phyloP scores from a whole-genome alignment of 1,284 basidiomycete genomes.

The Leccinum pseudoinsigne region DNA sequence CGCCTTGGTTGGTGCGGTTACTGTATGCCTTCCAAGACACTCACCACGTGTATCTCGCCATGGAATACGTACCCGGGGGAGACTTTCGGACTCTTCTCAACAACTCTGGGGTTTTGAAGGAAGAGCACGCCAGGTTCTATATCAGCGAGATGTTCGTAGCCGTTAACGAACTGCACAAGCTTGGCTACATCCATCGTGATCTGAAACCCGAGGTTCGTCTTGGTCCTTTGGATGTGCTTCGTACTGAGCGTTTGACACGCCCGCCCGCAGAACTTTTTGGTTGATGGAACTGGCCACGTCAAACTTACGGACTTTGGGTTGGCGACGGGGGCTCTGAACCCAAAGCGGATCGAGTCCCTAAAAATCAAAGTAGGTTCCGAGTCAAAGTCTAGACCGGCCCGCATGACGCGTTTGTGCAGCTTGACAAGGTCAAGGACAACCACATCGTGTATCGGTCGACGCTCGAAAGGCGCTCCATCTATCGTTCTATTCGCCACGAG shows the following conservation, averaged over 20 bases:
- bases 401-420: conserved; percentile 43
- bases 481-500: conserved; percentile 88
- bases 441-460: conserved; percentile 91
- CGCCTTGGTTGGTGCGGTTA: conserved; percentile 90
- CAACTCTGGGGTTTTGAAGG: conserved; percentile 95
- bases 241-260: background rate
- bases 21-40: conserved; percentile 95
- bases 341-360: conserved; percentile 92
- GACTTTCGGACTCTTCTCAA: conserved; percentile 95
- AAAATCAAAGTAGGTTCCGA: conserved; percentile 74
- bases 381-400: background rate
- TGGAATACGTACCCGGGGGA: conserved; percentile 98
- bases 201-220: conserved; percentile 87
- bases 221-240: background rate
- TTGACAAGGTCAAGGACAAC: conserved; percentile 96
- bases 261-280: conserved; percentile 85
- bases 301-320: conserved; percentile 99
- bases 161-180: conserved; percentile 89
- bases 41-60: conserved; percentile 89
- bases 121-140: conserved; percentile 94
- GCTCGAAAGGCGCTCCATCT: conserved; percentile 93
- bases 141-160: conserved; percentile 95
- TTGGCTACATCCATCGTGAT: conserved; percentile 97
- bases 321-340: conserved; percentile 95
- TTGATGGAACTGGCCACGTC: conserved; percentile 95